These are phyloP conservation scores for Pichia thaimueangensis DNA, from an alignment of 805 yeast genomes.

Conservation along the genomic window DNA sequence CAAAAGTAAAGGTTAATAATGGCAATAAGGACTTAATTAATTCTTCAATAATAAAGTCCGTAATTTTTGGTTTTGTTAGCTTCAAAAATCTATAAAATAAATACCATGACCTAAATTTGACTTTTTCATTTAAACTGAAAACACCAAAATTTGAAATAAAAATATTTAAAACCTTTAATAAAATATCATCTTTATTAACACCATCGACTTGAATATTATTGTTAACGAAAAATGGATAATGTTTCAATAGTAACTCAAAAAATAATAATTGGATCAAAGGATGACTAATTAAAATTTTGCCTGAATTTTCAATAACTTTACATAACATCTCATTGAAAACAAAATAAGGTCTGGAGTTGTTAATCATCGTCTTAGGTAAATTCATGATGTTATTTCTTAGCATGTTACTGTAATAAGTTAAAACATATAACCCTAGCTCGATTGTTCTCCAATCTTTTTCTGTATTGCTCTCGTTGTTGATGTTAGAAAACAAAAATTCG, in stretches of 20 bases:
- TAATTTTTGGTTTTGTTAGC: constrained; percentile 60
- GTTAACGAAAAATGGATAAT: constrained; percentile 54
- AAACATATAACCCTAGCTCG: constrained; percentile 82
- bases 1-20: constrained; percentile 57
- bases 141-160: constrained; percentile 80
- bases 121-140: constrained; percentile 66
- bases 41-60: constrained; percentile 44
- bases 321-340: constrained; percentile 58
- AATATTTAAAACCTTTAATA: constrained; percentile 61
- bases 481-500: constrained; percentile 26
- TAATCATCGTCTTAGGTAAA: constrained; percentile 58
- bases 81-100: constrained; percentile 77
- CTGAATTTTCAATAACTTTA: constrained; percentile 33
- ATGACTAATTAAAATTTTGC: constrained; percentile 48
- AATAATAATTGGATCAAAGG: constrained; percentile 76
- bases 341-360: constrained; percentile 57
- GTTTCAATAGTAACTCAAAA: constrained; percentile 81
- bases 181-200: constrained; percentile 41
- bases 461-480: constrained; percentile 5
- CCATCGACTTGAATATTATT: constrained; percentile 34
- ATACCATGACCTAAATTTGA: constrained; percentile 85
- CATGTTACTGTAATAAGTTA: constrained; percentile 72
- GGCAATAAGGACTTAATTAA: constrained; percentile 57
- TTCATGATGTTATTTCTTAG: constrained; percentile 72
- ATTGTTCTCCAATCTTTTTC: constrained; percentile 64